Evolutionary conservation across 129 eudicot genomes (phyloP), one percentile per base, ranked within the genome.

Genomic region (Smallanthus sonchifolius): DNA sequence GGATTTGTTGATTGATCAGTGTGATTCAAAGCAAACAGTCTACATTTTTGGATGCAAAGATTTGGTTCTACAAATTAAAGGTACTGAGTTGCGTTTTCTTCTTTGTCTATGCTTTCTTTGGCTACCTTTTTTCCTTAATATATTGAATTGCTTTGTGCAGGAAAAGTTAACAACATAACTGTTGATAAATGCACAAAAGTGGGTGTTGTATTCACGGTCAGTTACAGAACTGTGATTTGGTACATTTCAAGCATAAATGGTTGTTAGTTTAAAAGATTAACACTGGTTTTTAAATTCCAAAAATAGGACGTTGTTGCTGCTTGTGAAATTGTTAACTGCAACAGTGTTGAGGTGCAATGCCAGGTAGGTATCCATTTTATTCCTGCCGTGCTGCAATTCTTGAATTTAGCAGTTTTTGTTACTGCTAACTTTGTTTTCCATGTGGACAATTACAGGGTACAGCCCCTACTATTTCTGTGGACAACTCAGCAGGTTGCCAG

Each of bases 221-320:
- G 93, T 81, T 75, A 68, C 44, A 36, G 69, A 75, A 61, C 67
- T 60, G 37, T 75, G 43, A 43, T 56, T 6, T 10, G 15, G 1
- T 42, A 35, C 30, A 10, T 72, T 39, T 19, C 30, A 59, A 43
- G 73, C 30, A 62, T 55, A 28, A 14, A 20, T 9, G 8, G 28
- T 48, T 28, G 65, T 70, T 20, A 35, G 43, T 11, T 42, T 11
- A 49, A 7, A 34, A 19, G n/a, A 24, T 42, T 73, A 65, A 55
- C 62, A 67, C 65, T 70, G 52, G 65, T 72, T 36, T 44, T 34
- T 73, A 62, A 67, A 70, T 43, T 83, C 54, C 64, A 76, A 67
- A 51, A 74, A 47, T 82, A 94, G 99, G 99, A 87, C 43, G 99
- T 94, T 37, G 99, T 94, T 74, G 98, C 98, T 48, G 98, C 98